Evolutionary conservation across 495 filamentous ascomycete species (phyloP).

Genomic region (Aspergillus sclerotiicarbonarius): DNA sequence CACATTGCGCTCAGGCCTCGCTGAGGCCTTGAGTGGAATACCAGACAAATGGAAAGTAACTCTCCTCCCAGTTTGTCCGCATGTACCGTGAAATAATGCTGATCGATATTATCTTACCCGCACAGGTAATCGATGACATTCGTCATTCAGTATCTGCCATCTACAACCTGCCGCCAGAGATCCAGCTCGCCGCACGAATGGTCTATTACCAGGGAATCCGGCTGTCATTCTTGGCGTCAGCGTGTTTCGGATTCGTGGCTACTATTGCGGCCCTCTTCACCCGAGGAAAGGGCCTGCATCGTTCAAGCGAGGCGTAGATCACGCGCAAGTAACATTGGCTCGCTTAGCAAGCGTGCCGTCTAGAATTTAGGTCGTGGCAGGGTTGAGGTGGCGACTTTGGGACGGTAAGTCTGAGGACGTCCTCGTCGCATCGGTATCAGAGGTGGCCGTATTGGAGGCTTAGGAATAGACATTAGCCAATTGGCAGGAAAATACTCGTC

Average conservation of each 20-base stretch:
- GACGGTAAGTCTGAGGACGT: background rate
- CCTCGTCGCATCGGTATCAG: background rate
- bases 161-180: constrained; percentile 51
- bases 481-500: background rate
- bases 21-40: constrained; percentile 56
- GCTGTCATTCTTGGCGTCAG: constrained; percentile 54
- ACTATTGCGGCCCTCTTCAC: constrained; percentile 52
- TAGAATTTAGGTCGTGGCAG: background rate
- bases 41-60: constrained; percentile 67
- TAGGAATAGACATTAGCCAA: background rate
- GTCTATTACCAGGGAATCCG: constrained; percentile 59
- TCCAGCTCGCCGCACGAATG: constrained; percentile 57
- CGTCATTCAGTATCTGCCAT: constrained; percentile 59
- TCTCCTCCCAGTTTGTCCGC: constrained; percentile 24
- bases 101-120: background rate
- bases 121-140: constrained; percentile 34
- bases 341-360: too few relatives aligned
- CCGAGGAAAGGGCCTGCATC: constrained; percentile 42
- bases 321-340: background rate
- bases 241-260: constrained; percentile 48
- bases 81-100: background rate
- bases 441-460: background rate
- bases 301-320: constrained; percentile 3
- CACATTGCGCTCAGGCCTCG: constrained; percentile 55
- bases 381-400: too few relatives aligned